Evolutionary conservation across 192 early-diverging fungal genomes (phyloP).

Genomic region (Coemansia sp.): DNA sequence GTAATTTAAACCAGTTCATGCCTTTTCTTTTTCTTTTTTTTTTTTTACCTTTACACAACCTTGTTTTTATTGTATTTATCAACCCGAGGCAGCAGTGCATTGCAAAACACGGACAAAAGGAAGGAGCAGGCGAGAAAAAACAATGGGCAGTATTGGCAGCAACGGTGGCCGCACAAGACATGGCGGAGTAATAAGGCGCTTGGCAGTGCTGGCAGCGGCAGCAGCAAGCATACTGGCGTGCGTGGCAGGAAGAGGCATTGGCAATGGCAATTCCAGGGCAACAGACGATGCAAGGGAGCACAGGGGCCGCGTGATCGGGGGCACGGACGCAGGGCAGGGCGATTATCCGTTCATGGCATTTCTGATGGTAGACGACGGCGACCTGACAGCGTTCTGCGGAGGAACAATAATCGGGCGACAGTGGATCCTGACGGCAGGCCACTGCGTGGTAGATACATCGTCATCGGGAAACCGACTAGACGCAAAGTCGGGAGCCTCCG

Average conservation of each 20-base stretch:
- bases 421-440: constrained; percentile 56
- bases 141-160: too few species aligned
- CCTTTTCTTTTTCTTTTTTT: too few species aligned
- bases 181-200: not conserved
- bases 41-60: too few species aligned
- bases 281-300: constrained; percentile 7
- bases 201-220: not conserved
- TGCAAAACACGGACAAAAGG: too few species aligned
- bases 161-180: too few species aligned
- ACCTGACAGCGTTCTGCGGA: constrained; percentile 46
- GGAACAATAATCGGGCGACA: constrained; percentile 40
- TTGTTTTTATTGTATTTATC: too few species aligned
- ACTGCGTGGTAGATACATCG: constrained; percentile 46
- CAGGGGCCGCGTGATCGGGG: constrained; percentile 51
- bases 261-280: not conserved
- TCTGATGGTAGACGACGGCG: constrained; percentile 42
- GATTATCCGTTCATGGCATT: constrained; percentile 50
- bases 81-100: too few species aligned
- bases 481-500: not conserved
- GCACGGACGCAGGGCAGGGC: constrained; percentile 24
- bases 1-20: too few species aligned
- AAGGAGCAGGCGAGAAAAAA: too few species aligned
- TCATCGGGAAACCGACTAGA: constrained; percentile 19
- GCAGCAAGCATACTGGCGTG: not conserved
- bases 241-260: constrained; percentile 1